phyloP scores from a whole-genome alignment of 805 yeast species.

The Yarrowia alimentaria region DNA sequence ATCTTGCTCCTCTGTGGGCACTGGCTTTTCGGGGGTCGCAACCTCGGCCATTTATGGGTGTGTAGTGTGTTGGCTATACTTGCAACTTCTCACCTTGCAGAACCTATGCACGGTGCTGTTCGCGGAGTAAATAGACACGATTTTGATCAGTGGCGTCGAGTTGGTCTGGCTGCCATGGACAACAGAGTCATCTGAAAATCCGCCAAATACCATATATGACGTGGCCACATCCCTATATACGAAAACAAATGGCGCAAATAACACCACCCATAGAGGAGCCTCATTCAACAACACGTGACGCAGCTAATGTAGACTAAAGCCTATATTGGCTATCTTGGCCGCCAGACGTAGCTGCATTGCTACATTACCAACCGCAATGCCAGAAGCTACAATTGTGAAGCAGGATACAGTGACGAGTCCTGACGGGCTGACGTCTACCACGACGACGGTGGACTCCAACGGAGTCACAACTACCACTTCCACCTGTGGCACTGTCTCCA shows the following conservation, averaged over 20 bases:
- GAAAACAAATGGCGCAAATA: too few relatives aligned
- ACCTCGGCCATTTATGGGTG: conserved; percentile 18
- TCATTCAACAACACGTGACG: conserved; percentile 1
- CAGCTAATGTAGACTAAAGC: too few relatives aligned
- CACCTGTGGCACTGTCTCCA: conserved; percentile 21
- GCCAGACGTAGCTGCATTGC: conserved; percentile 6
- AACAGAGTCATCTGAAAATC: too few relatives aligned
- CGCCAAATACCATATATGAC: too few relatives aligned
- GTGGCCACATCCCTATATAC: too few relatives aligned
- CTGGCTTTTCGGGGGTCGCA: conserved; percentile 12
- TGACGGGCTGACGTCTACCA: conserved; percentile 7
- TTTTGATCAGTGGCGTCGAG: too few relatives aligned
- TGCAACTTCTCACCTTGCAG: conserved; percentile 5
- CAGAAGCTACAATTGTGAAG: conserved; percentile 4
- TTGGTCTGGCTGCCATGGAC: too few relatives aligned
- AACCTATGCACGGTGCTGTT: conserved; percentile 14
- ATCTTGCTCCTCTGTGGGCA: not conserved
- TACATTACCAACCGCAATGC: not conserved
- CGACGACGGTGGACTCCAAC: conserved; percentile 10
- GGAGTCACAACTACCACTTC: conserved; percentile 20
- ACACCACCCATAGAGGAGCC: too few relatives aligned
- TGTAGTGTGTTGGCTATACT: conserved; percentile 11
- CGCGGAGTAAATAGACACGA: too few relatives aligned
- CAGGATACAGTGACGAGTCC: conserved; percentile 18
- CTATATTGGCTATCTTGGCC: conserved; percentile 17